Conservation (phyloP, 495 filamentous ascomycete genomes). For the Xylaria intraflava region DNA sequence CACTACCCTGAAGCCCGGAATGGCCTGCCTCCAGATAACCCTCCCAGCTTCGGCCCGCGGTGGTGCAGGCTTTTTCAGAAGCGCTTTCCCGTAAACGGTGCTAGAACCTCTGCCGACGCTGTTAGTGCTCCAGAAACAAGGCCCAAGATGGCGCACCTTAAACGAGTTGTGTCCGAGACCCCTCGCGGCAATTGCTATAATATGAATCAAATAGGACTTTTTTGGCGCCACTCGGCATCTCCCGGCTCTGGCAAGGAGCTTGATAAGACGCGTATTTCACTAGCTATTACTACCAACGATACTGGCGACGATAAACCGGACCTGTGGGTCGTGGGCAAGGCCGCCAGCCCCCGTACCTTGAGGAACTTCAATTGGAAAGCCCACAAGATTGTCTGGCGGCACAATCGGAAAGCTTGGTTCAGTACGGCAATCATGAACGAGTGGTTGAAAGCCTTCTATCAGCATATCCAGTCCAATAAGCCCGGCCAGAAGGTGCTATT, state of each 20-base stretch:
- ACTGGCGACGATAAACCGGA: not conserved
- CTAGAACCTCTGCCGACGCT: not conserved
- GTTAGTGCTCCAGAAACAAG: not conserved
- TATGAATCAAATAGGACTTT: not conserved
- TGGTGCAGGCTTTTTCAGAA: not conserved
- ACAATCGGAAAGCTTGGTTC: not conserved
- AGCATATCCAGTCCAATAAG: not conserved
- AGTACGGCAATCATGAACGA: not conserved
- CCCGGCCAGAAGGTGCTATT: not conserved
- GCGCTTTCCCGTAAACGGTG: not conserved
- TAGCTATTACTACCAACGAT: not conserved
- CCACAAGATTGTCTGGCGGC: not conserved
- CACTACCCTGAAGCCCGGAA: not conserved
- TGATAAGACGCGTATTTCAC: not conserved
- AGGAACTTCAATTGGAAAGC: not conserved
- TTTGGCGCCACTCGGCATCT: not conserved
- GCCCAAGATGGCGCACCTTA: not conserved
- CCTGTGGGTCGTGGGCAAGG: not conserved
- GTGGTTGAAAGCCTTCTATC: not conserved
- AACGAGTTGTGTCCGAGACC: not conserved
- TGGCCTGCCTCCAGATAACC: not conserved
- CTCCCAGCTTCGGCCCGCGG: not conserved
- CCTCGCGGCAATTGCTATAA: not conserved
- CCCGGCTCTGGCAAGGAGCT: not conserved
- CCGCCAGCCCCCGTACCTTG: not conserved